phyloP scores from a whole-genome alignment of 2,329 filamentous ascomycete genomes.

The Chaetomium olivaceum region DNA sequence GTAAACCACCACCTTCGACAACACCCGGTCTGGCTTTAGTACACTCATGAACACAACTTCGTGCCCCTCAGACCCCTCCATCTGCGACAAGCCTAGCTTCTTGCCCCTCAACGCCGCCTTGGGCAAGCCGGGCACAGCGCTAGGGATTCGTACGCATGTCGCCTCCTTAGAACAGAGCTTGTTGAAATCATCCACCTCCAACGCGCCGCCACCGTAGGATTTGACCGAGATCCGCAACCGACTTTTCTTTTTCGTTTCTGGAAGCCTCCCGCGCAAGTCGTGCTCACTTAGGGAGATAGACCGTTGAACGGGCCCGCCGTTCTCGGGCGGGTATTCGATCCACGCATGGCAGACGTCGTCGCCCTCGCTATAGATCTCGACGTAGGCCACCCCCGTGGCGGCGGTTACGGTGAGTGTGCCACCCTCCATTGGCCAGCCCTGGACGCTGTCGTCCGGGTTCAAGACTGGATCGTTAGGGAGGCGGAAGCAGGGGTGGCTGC shows the following conservation, averaged over 20 bases:
- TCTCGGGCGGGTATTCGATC: conserved; percentile 74
- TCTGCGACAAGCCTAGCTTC: conserved; percentile 69
- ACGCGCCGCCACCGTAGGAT: conserved; percentile 71
- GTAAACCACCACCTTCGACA: conserved; percentile 74
- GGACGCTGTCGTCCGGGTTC: conserved; percentile 71
- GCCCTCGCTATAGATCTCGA: conserved; percentile 79
- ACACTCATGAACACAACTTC: conserved; percentile 75
- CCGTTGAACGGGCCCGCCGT: conserved; percentile 60
- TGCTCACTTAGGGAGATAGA: conserved; percentile 74
- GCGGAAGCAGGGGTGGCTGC: conserved; percentile 85
- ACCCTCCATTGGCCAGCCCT: conserved; percentile 82
- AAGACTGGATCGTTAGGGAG: conserved; percentile 71
- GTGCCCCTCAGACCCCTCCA: conserved; percentile 68
- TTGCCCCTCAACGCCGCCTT: conserved; percentile 75
- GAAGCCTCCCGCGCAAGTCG: conserved; percentile 69
- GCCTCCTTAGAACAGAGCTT: conserved; percentile 70
- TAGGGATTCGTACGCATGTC: conserved; percentile 72
- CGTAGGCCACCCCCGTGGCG: conserved; percentile 76
- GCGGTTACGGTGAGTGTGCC: conserved; percentile 76
- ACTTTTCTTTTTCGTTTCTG: conserved; percentile 70
- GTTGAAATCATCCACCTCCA: conserved; percentile 76
- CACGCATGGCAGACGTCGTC: conserved; percentile 78
- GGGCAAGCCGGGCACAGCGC: conserved; percentile 48
- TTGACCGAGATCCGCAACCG: conserved; percentile 72
- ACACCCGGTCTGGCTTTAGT: conserved; percentile 66